A percentile compares a stretch with the other conserved stretches of the same genome.
Evolutionary conservation across 169 alveolate genomes (phyloP).

Genomic region (Plasmodium gallinaceum): DNA sequence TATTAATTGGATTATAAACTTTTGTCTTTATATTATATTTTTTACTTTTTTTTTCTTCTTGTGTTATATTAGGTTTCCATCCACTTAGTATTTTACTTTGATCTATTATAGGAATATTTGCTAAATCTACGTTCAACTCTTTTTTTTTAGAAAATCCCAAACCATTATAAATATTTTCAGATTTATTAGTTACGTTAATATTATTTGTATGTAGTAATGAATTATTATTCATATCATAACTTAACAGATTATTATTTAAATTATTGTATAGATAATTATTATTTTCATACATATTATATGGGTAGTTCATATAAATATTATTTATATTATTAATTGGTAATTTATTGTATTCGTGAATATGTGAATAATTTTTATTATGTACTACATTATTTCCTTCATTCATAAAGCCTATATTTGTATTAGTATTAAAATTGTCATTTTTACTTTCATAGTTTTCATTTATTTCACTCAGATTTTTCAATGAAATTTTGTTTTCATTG

Average conservation of each 20-base stretch:
- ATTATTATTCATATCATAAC: background rate
- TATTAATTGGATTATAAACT: constrained; percentile 50
- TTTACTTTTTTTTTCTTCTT: constrained; percentile 38
- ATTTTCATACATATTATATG: constrained; percentile 3
- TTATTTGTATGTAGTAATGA: background rate
- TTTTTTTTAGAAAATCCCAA: constrained; percentile 41
- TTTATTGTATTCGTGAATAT: background rate
- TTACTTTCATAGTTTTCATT: background rate
- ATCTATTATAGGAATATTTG: constrained; percentile 40
- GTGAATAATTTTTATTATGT: background rate
- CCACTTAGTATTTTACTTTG: constrained; percentile 56
- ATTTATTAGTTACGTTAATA: background rate
- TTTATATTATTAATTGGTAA: background rate
- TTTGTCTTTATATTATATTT: constrained; percentile 69
- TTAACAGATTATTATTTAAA: background rate
- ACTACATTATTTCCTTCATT: background rate
- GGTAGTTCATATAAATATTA: background rate
- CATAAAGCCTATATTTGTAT: background rate
- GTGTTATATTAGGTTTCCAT: constrained; percentile 55
- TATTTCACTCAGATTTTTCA: too few species aligned
- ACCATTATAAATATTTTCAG: constrained; percentile 9
- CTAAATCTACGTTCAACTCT: constrained; percentile 33
- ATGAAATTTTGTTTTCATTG: too few species aligned
- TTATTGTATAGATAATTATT: background rate
- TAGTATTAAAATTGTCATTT: background rate